These are phyloP conservation scores for Venturia asperata DNA, from an alignment of 2,329 filamentous ascomycete genomes.

Conservation along the genomic window DNA sequence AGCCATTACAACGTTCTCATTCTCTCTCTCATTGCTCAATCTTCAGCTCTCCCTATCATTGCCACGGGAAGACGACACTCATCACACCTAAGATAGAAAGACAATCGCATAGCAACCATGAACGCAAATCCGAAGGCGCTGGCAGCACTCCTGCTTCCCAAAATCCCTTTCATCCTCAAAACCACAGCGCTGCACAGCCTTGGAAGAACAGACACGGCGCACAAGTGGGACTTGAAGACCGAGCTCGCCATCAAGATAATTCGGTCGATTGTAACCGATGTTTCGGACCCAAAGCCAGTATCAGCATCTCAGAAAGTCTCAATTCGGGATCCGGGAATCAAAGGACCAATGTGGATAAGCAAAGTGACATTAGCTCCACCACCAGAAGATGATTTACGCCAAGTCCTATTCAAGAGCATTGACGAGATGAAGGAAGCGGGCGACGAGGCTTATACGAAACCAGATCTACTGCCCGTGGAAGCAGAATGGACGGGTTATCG, in stretches of 20 bases:
- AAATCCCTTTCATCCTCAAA: slow-evolving; percentile 31
- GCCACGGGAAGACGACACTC: background rate
- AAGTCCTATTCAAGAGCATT: slow-evolving; percentile 53
- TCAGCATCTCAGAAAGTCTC: slow-evolving; percentile 56
- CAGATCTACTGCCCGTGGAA: slow-evolving; percentile 52
- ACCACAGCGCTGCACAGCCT: slow-evolving; percentile 58
- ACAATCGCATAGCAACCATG: background rate
- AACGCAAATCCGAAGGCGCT: background rate
- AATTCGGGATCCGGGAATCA: slow-evolving; percentile 58
- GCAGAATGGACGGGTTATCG: slow-evolving; percentile 73
- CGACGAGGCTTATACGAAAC: slow-evolving; percentile 38
- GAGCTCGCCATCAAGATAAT: slow-evolving; percentile 61
- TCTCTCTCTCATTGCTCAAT: background rate
- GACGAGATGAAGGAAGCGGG: slow-evolving; percentile 43
- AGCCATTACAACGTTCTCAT: background rate
- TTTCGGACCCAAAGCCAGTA: slow-evolving; percentile 38
- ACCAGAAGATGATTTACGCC: slow-evolving; percentile 44
- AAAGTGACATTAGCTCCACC: slow-evolving; percentile 60
- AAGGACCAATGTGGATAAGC: slow-evolving; percentile 75
- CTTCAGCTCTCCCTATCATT: background rate
- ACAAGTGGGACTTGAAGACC: slow-evolving; percentile 72
- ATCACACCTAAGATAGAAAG: background rate
- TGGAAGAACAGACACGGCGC: slow-evolving; percentile 59
- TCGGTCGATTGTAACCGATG: slow-evolving; percentile 35
- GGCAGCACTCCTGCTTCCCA: slow-evolving; percentile 13